These are phyloP conservation scores for Aspergillus homomorphus DNA, from an alignment of 495 filamentous ascomycete species.

Conservation along the genomic window DNA sequence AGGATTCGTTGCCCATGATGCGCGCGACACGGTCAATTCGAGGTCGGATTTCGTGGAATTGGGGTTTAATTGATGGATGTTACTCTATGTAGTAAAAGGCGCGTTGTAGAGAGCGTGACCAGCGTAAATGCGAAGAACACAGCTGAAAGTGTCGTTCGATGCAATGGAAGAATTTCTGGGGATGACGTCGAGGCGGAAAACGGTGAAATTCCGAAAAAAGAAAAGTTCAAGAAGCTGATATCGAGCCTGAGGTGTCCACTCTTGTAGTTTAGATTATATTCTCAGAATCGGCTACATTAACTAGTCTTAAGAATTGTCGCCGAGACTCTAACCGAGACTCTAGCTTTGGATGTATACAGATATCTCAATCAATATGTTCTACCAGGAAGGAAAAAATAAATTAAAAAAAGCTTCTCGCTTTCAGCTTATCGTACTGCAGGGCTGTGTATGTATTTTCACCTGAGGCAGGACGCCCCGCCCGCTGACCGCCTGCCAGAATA, in stretches of 20 bases:
- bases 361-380: too few species aligned
- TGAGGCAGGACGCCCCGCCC: not conserved
- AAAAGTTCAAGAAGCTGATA: not conserved
- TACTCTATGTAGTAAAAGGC: not conserved
- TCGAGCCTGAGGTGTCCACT: slow-evolving; percentile 14
- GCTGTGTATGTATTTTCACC: too few species aligned
- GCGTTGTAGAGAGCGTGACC: not conserved
- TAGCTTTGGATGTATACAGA: too few species aligned
- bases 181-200: slow-evolving; percentile 16
- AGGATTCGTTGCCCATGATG: slow-evolving; percentile 71
- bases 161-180: not conserved
- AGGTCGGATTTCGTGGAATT: slow-evolving; percentile 24
- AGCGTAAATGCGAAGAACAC: not conserved
- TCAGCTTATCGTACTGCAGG: too few species aligned
- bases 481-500: not conserved
- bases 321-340: too few species aligned
- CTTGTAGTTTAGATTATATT: too few species aligned
- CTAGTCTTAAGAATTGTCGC: too few species aligned
- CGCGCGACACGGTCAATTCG: slow-evolving; percentile 21
- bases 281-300: too few species aligned
- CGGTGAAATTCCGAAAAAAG: not conserved
- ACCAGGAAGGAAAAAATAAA: too few species aligned
- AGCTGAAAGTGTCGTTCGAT: not conserved
- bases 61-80: slow-evolving; percentile 11
- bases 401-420: too few species aligned